Base-by-base conservation (phyloP, 2,329 filamentous ascomycete species). In the Pseudogymnoascus sp. region DNA sequence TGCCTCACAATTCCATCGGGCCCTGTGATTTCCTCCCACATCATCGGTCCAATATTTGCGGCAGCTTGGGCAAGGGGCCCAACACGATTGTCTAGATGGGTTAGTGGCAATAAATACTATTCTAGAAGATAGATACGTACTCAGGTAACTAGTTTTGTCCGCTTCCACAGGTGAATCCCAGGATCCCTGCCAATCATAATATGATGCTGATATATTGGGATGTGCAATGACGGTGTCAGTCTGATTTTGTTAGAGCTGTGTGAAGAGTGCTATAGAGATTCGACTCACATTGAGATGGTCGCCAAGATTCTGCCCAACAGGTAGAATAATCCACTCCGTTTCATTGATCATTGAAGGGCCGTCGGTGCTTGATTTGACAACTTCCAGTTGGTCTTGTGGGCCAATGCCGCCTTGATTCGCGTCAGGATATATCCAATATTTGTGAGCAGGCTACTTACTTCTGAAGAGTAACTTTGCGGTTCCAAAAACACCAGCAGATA, bases 401-500 rank as follows among this genome's bases (percentile, higher is more conserved):
- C 68, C 64, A 63, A 74, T 70, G 20, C 67, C 67, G 60, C 61
- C 59, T 37, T 78, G 71, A 66, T 78, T 78, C 2, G 67, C 59
- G 16, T 72, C 65, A 64, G 35, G 37, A 7, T 18, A 12, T 35
- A 20, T 12, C 79, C 77, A n/a, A 78, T 80, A 70, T 79, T 88
- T 77, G 73, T 83, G 78, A 70, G 72, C 72, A 20, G 85, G 85
- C 4, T 87, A 86, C 89, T 86, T 82, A 73, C 82, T 86, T 66
- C 85, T 79, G 72, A 88, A 76, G 2, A 89, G 78, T 57, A 90
- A 74, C 73, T 88, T 88, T 12, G 86, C 78, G 1, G 85, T 85
- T n/a, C 85, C 85, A 64, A 90, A 88, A 1, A 86, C 76, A 57
- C 88, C 88, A 1, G 85, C 82, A 16, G 87, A 81, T 32, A 90